These are phyloP conservation scores for Candida sp. DNA, from an alignment of 1,139 yeast species.

Conservation along the genomic window DNA sequence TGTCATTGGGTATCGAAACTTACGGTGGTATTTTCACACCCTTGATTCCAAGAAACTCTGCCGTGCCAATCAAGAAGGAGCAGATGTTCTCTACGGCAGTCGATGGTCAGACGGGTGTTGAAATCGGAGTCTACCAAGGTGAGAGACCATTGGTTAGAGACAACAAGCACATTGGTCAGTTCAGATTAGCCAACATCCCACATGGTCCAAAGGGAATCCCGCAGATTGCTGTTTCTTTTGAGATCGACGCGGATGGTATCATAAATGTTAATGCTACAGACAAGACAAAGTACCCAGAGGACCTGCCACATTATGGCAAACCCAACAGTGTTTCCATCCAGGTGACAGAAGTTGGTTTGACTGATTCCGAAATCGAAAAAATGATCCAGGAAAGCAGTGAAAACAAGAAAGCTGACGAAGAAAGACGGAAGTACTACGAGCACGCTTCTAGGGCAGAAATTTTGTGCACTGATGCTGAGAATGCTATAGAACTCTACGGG, in stretches of 20 bases:
- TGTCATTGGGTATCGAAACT: slow-evolving; percentile 81
- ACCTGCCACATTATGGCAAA: slow-evolving; percentile 30
- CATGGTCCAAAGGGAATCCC: slow-evolving; percentile 79
- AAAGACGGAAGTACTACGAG: slow-evolving; percentile 42
- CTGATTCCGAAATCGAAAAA: slow-evolving; percentile 63
- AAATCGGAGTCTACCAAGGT: slow-evolving; percentile 79
- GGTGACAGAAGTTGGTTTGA: slow-evolving; percentile 69
- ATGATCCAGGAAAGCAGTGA: slow-evolving; percentile 57
- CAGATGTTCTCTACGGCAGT: slow-evolving; percentile 82
- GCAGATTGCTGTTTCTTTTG: slow-evolving; percentile 74
- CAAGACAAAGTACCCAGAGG: slow-evolving; percentile 53
- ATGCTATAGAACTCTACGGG: slow-evolving; percentile 51
- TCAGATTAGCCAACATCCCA: slow-evolving; percentile 70
- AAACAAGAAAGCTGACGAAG: slow-evolving; percentile 46
- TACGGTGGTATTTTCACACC: slow-evolving; percentile 85
- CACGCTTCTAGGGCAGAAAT: slow-evolving; percentile 60
- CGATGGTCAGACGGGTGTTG: slow-evolving; percentile 86
- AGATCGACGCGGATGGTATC: slow-evolving; percentile 84
- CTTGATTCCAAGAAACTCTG: slow-evolving; percentile 74
- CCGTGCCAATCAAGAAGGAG: slow-evolving; percentile 73
- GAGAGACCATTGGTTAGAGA: slow-evolving; percentile 77
- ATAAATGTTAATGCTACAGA: slow-evolving; percentile 77
- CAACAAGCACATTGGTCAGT: slow-evolving; percentile 74
- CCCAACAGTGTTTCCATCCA: slow-evolving; percentile 59
- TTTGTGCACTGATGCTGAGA: slow-evolving; percentile 59